Conservation (phyloP, 2,329 filamentous ascomycete species). For the Aspergillus phoenicis region DNA sequence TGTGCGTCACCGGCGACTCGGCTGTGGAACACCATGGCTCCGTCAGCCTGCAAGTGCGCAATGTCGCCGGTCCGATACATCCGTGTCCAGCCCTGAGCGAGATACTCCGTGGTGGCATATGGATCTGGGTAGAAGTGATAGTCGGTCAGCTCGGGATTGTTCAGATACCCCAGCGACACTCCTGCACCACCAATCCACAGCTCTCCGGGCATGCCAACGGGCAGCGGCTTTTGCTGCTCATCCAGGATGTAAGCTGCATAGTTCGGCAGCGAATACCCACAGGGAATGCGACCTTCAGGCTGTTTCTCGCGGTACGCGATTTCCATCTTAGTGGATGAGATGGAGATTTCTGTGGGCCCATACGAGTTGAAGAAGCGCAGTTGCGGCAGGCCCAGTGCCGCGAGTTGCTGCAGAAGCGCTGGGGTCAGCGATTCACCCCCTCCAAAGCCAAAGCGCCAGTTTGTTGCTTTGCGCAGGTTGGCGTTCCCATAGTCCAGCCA, state of each 20-base stretch:
- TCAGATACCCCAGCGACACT: constrained; percentile 26
- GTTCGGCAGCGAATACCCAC: constrained; percentile 38
- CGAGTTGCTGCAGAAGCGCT: constrained; percentile 15
- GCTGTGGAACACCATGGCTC: constrained; percentile 23
- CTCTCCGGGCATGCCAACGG: constrained; percentile 48
- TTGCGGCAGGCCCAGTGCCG: constrained; percentile 12
- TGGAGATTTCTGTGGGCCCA: constrained; percentile 28
- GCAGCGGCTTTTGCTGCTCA: constrained; percentile 38
- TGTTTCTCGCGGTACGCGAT: constrained; percentile 9
- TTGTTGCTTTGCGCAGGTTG: constrained; percentile 14
- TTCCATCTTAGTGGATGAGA: constrained; percentile 23
- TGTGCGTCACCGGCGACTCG: constrained; percentile 24
- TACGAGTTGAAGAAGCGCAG: constrained; percentile 18
- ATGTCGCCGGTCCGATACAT: constrained; percentile 29
- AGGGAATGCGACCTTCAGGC: constrained; percentile 5
- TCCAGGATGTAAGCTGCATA: constrained; percentile 42
- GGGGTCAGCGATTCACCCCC: constrained; percentile 23
- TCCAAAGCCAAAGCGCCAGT: constrained; percentile 23
- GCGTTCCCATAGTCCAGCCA: constrained; percentile 20
- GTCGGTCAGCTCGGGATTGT: constrained; percentile 13
- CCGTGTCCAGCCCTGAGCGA: constrained; percentile 12
- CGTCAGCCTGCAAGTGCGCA: constrained; percentile 23
- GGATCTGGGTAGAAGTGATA: constrained; percentile 14
- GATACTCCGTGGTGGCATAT: constrained; percentile 1
- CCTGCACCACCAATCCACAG: constrained; percentile 42